Evolutionary conservation across 1,139 yeast species (phyloP).

Genomic region (Candida tetrigidarum): DNA sequence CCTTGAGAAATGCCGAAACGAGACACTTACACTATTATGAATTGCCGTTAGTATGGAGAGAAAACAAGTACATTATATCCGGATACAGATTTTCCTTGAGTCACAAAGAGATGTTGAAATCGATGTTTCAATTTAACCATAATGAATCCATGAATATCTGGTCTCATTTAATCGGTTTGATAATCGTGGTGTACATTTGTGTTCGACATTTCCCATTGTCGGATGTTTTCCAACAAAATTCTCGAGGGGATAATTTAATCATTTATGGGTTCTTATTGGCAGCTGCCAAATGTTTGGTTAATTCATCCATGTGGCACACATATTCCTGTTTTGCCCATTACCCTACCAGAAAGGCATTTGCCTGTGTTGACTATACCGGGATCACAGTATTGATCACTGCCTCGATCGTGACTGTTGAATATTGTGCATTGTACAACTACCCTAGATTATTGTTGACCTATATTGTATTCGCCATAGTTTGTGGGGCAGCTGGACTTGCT

Average conservation of each 20-base stretch:
- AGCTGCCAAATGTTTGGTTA: constrained; percentile 73
- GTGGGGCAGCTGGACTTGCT: constrained; percentile 73
- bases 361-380: constrained; percentile 96
- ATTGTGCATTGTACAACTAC: constrained; percentile 70
- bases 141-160: constrained; percentile 94
- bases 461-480: constrained; percentile 60
- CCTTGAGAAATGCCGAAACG: constrained; percentile 55
- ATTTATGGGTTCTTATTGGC: constrained; percentile 71
- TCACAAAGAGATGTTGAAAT: constrained; percentile 59
- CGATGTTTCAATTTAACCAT: constrained; percentile 64
- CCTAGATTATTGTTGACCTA: constrained; percentile 53
- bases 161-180: constrained; percentile 82
- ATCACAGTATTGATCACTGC: constrained; percentile 89
- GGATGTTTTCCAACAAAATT: constrained; percentile 41
- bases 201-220: constrained; percentile 65
- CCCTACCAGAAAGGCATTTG: constrained; percentile 69
- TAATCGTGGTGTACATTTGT: constrained; percentile 59
- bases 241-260: constrained; percentile 52
- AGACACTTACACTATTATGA: constrained; percentile 80
- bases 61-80: constrained; percentile 78
- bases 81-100: constrained; percentile 85
- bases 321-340: constrained; percentile 78
- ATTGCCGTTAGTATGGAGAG: constrained; percentile 92
- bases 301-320: constrained; percentile 92
- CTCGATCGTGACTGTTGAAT: constrained; percentile 87